phyloP scores from a whole-genome alignment of 768 basidiomycete genomes.

The Leccinellum albellum region DNA sequence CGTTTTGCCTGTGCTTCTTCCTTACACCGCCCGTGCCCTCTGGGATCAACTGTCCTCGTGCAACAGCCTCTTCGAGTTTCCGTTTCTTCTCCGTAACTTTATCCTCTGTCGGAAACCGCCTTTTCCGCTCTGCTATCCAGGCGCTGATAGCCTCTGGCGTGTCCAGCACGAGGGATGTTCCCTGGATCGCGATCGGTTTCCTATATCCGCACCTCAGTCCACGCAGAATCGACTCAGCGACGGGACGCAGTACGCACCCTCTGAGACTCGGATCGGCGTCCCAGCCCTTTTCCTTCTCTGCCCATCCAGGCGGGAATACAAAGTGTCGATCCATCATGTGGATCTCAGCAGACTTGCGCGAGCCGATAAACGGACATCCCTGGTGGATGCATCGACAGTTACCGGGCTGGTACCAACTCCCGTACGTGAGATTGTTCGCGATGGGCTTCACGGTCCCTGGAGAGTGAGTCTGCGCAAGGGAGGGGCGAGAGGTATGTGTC shows the following conservation, averaged over 20 bases:
- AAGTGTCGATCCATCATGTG: conserved; percentile 93
- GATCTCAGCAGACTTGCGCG: conserved; percentile 64
- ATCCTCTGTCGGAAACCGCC: conserved; percentile 71
- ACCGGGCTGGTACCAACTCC: conserved; percentile 63
- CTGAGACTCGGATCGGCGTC: conserved; percentile 80
- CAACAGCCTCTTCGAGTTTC: conserved; percentile 72
- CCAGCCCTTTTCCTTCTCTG: conserved; percentile 61
- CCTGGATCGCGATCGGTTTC: conserved; percentile 71
- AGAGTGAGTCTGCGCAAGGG: conserved; percentile 1
- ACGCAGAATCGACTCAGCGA: not conserved
- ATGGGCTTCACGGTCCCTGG: conserved; percentile 10
- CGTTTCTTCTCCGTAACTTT: conserved; percentile 78
- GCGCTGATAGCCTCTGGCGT: conserved; percentile 76
- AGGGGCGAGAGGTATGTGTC: not conserved
- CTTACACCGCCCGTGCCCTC: conserved; percentile 40
- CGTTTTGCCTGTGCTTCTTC: conserved; percentile 41
- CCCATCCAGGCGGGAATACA: conserved; percentile 74
- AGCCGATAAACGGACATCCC: conserved; percentile 67
- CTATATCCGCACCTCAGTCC: conserved; percentile 34
- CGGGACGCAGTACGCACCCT: conserved; percentile 47
- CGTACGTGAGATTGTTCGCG: conserved; percentile 19
- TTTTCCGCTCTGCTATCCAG: conserved; percentile 89
- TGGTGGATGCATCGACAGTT: conserved; percentile 54
- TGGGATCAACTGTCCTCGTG: conserved; percentile 68
- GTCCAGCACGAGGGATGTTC: conserved; percentile 73